phyloP scores from a whole-genome alignment of 192 early-diverging fungal species.

The Podila epigama region DNA sequence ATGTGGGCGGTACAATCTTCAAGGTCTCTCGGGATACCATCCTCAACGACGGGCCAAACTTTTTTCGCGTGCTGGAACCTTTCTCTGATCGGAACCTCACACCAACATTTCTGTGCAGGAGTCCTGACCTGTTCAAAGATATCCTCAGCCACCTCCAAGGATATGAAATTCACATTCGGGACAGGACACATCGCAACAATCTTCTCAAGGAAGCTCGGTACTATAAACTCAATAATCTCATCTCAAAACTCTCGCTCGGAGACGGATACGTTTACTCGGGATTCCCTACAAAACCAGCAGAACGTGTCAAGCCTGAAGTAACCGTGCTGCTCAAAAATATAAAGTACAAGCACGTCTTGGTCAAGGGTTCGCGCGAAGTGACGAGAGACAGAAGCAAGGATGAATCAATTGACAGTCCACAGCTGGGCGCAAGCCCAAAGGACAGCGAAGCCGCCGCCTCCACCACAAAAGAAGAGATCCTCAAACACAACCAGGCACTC shows the following conservation, averaged over 20 bases:
- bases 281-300: conserved; percentile 37
- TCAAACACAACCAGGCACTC: conserved; percentile 21
- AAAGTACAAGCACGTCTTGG: conserved; percentile 29
- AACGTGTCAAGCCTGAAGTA: conserved; percentile 37
- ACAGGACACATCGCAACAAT: conserved; percentile 62
- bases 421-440: background rate
- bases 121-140: conserved; percentile 62
- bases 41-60: conserved; percentile 53
- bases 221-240: conserved; percentile 43
- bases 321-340: conserved; percentile 40
- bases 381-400: background rate
- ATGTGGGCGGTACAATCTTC: conserved; percentile 63
- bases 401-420: background rate
- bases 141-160: conserved; percentile 62
- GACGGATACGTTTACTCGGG: conserved; percentile 24
- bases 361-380: conserved; percentile 37
- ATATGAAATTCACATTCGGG: conserved; percentile 60
- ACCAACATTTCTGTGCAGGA: conserved; percentile 48
- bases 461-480: conserved; percentile 26
- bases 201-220: conserved; percentile 62
- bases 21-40: conserved; percentile 54
- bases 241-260: conserved; percentile 39
- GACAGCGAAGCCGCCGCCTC: background rate
- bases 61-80: conserved; percentile 40
- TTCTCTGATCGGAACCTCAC: conserved; percentile 28